A percentile compares a stretch with the other conserved stretches of the same genome.
phyloP scores from a whole-genome alignment of 2,329 filamentous ascomycete genomes.

The Neonectria coccinea region DNA sequence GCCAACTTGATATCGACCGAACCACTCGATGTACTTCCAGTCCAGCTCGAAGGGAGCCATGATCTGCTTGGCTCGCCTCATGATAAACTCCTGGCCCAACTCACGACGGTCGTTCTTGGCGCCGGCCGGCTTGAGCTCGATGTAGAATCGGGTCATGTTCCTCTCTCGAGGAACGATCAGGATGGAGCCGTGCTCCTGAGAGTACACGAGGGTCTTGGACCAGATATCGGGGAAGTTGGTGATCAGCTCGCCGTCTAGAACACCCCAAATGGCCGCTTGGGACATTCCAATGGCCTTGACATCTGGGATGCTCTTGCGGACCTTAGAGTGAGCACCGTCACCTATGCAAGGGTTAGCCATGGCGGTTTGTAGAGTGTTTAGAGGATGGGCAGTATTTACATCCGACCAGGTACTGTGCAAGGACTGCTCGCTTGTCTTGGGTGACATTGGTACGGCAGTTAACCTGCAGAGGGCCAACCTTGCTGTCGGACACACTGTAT shows the following conservation, averaged over 20 bases:
- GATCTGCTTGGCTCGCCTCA: slow-evolving; percentile 72
- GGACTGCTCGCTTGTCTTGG: slow-evolving; percentile 62
- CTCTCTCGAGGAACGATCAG: slow-evolving; percentile 80
- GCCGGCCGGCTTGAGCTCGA: slow-evolving; percentile 63
- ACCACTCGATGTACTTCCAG: slow-evolving; percentile 75
- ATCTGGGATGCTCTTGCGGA: slow-evolving; percentile 72
- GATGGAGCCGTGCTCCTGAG: slow-evolving; percentile 74
- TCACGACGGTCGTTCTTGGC: slow-evolving; percentile 54
- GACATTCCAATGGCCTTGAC: slow-evolving; percentile 68
- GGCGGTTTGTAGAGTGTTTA: neutral
- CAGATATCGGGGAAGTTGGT: slow-evolving; percentile 81
- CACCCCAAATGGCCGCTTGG: slow-evolving; percentile 72
- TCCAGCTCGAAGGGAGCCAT: slow-evolving; percentile 68
- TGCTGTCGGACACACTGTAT: slow-evolving; percentile 60
- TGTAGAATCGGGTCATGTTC: slow-evolving; percentile 76
- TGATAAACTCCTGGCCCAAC: slow-evolving; percentile 74
- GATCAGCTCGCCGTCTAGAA: slow-evolving; percentile 76
- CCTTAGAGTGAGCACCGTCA: slow-evolving; percentile 78
- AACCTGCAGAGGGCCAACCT: slow-evolving; percentile 59
- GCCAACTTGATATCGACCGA: slow-evolving; percentile 77
- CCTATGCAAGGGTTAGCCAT: slow-evolving; percentile 51
- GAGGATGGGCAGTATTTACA: slow-evolving; percentile 58
- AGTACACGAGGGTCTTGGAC: slow-evolving; percentile 78
- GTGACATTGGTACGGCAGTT: slow-evolving; percentile 65
- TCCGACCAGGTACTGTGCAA: slow-evolving; percentile 74